Evolutionary conservation across 129 eudicot genomes (phyloP), one percentile per base, ranked within the genome.

Genomic region (Tanacetum coccineum): DNA sequence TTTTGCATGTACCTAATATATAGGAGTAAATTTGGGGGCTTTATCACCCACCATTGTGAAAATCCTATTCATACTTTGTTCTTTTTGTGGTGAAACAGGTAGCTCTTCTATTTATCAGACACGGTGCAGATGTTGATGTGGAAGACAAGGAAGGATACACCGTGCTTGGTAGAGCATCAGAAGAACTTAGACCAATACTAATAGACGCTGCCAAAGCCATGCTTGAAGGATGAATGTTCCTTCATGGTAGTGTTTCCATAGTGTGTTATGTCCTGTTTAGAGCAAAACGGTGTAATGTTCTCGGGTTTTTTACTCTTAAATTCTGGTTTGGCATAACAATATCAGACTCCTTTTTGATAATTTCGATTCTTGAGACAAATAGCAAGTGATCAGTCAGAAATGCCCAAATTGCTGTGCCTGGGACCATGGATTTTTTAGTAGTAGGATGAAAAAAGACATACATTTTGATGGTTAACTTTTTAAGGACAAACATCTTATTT

Each of bases 91-190:
- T 71, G 64, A 55, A 58, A 68, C 85, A 88, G 98, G 95, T 87
- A 30, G 87, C 99, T 40, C 81, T 94, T 17, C 82, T 89, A 47
- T 81, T 94, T 39, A 82, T 94, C 58, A 84, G 99, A 67, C 99
- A 89, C 73, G 99, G 97, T 89, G 99, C 96, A 32, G 84, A 89
- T 73, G 95, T 94, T 76, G 96, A 89, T 67, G 68, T 87, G 11
- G 87, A 80, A 77, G 99, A 93, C 65, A 89, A 93, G 65, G 96
- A 93, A 80, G 96, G 95, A 40, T 93, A 89, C 83, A 93, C 90
- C 2, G 93, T 84, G 48, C 96, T 93, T 70, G 96, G 86, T 59
- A 86, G 95, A 79, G 99, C 99, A 22, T 77, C 96, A 0, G 66
- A 65, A 53, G 88, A 74, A 68, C 71, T 89, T 52, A 78, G 96